Conservation (phyloP, 768 basidiomycete species). For the Russula earlei region DNA sequence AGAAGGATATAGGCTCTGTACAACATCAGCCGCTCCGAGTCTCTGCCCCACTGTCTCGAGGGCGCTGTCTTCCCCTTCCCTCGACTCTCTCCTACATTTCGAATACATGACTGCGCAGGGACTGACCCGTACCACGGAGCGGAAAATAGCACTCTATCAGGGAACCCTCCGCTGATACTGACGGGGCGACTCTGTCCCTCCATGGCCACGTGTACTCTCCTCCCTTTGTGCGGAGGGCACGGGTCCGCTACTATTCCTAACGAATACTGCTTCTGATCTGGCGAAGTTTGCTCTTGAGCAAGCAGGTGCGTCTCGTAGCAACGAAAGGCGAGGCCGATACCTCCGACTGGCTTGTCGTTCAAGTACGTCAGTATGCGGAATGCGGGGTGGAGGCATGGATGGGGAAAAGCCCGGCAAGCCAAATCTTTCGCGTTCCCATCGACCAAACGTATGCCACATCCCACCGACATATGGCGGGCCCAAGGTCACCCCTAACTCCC, state of each 20-base stretch:
- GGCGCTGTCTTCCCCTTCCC: too few relatives aligned
- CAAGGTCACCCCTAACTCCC: too few relatives aligned
- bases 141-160: neutral
- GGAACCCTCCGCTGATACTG: neutral
- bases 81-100: neutral
- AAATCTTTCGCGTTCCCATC: too few relatives aligned
- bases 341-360: too few relatives aligned
- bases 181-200: neutral
- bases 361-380: too few relatives aligned
- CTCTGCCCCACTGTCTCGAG: neutral
- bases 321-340: constrained; percentile 34
- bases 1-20: too few relatives aligned
- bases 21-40: too few relatives aligned
- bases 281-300: constrained; percentile 53
- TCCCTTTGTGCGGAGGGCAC: neutral
- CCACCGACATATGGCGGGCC: too few relatives aligned
- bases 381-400: too few relatives aligned
- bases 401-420: too few relatives aligned
- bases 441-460: too few relatives aligned
- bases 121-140: neutral
- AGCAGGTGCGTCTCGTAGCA: constrained; percentile 37
- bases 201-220: neutral
- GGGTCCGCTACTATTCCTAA: neutral
- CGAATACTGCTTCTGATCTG: constrained; percentile 23
- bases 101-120: too few relatives aligned